These are phyloP conservation scores for Candida chauliodis DNA, from an alignment of 805 yeast species.

Conservation along the genomic window DNA sequence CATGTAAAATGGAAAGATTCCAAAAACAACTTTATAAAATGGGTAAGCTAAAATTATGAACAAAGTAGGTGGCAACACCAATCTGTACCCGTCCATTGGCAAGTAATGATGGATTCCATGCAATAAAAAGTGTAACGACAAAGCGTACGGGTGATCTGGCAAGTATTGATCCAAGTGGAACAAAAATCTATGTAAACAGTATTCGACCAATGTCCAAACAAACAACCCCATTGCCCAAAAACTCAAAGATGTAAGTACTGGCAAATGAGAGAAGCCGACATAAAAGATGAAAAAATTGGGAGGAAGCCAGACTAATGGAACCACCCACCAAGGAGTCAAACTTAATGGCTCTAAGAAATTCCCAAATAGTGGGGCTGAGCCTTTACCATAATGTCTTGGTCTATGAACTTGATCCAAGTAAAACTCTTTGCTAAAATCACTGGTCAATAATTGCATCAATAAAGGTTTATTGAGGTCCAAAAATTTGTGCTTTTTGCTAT, in stretches of 20 bases:
- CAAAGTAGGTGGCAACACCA: constrained; percentile 95
- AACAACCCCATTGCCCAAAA: constrained; percentile 78
- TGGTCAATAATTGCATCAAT: constrained; percentile 71
- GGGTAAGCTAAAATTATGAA: constrained; percentile 73
- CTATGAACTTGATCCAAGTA: constrained; percentile 95
- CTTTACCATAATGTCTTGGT: constrained; percentile 97
- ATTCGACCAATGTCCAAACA: constrained; percentile 93
- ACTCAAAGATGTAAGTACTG: constrained; percentile 44
- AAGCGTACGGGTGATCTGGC: constrained; percentile 74
- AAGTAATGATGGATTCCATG: constrained; percentile 97
- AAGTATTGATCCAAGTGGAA: constrained; percentile 88
- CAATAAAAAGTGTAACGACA: constrained; percentile 80
- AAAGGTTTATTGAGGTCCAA: constrained; percentile 82
- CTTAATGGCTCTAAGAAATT: constrained; percentile 90
- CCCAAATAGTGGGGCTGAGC: constrained; percentile 94
- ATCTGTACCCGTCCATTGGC: constrained; percentile 92
- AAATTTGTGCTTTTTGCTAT: constrained; percentile 75
- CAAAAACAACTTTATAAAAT: constrained; percentile 73
- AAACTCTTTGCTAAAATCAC: constrained; percentile 79
- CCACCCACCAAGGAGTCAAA: constrained; percentile 91
- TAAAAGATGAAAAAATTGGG: constrained; percentile 61
- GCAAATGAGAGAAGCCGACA: constrained; percentile 52
- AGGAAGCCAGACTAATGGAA: constrained; percentile 87
- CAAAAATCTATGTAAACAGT: constrained; percentile 79
- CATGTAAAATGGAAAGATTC: constrained; percentile 70